Base-by-base conservation (phyloP, 768 basidiomycete genomes). In the Galerina sulciceps region DNA sequence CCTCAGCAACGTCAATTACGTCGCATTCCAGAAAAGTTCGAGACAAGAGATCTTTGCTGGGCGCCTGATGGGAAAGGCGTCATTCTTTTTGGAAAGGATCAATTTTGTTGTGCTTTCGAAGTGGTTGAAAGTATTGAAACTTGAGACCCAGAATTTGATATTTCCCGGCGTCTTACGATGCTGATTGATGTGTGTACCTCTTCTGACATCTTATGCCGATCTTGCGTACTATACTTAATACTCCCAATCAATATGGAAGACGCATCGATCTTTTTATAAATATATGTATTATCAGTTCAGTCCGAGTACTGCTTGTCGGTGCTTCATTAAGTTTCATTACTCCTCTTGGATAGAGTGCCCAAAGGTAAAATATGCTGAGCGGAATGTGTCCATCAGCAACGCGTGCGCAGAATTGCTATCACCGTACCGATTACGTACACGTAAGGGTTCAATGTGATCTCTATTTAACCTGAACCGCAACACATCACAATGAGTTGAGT, bases 21-120 rank as follows among this genome's bases (percentile, higher is more conserved):
- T 14, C 9, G 6, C 34, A 11, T 41, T 43, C 23, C 42, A 91
- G 91, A 85, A 58, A 81, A 84, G 67, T 96, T 96, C 63, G 83
- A 87, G 54, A 81, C 86, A 3, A 80, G 79, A 54, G 88, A 92
- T 61, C 63, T 92, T 4, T 79, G 73, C 41, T 97, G 93, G 93
- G 84, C 91, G 11, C 90, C 91, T 3, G 94, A 97, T 67, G 95
- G 95, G 2, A 90, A 90, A 60, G 90, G 90, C 0, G 72, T 96
- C 53, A 76, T 89, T 2, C 69, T 96, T 48, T 55, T 94, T 55
- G 92, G 91, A 65, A 89, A 83, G 66, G 86, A 90, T 35, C 83
- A 82, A 41, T 96, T 94, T 68, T 96, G 94, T 68, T 93, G 91
- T 68, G 90, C 89, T 6, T 93, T 92, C 59, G 90, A 93, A 69